phyloP scores from a whole-genome alignment of 23 red algal species.

The Gracilaria gracilis region DNA sequence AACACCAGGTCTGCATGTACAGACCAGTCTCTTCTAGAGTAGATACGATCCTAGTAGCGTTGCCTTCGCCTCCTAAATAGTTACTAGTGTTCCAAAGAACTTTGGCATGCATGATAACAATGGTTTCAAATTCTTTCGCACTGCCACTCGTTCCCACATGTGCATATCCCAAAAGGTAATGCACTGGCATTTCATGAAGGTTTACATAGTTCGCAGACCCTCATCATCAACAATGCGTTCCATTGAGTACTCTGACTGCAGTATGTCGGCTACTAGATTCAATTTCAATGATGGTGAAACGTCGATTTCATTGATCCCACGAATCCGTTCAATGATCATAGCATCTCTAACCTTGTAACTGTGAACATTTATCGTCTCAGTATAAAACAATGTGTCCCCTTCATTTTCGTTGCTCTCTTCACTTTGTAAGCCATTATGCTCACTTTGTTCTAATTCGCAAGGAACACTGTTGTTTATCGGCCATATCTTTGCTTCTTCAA shows the following conservation, averaged over 20 bases:
- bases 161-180: too few relatives aligned
- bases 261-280: not conserved
- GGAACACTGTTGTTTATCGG: not conserved
- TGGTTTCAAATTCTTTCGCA: too few relatives aligned
- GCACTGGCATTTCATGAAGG: not conserved
- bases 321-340: not conserved
- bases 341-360: not conserved
- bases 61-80: too few relatives aligned
- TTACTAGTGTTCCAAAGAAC: too few relatives aligned
- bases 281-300: not conserved
- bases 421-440: not conserved
- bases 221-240: not conserved
- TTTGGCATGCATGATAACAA: too few relatives aligned
- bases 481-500: constrained; percentile 15
- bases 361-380: not conserved
- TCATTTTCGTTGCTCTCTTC: not conserved
- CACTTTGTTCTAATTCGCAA: not conserved
- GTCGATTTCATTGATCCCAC: not conserved
- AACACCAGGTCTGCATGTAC: too few relatives aligned
- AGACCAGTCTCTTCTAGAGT: too few relatives aligned
- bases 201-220: not conserved
- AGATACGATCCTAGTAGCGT: too few relatives aligned
- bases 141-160: too few relatives aligned
- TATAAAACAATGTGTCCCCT: not conserved
- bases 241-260: not conserved